A percentile compares a stretch with the other conserved stretches of the same genome.
phyloP scores from a whole-genome alignment of 805 yeast genomes.

The Zygosaccharomyces rouxii region DNA sequence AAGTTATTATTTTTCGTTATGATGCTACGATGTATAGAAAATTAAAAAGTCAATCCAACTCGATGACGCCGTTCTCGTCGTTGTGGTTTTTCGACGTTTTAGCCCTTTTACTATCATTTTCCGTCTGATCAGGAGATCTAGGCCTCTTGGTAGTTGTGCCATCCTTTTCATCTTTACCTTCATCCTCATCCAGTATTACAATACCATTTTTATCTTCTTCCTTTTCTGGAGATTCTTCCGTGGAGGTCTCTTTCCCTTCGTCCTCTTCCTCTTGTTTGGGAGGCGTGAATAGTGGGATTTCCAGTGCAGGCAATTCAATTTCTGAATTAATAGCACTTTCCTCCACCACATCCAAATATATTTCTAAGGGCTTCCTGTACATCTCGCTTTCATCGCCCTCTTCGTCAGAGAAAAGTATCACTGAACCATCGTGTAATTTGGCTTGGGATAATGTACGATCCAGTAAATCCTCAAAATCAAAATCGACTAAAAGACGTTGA shows the following conservation, averaged over 20 bases:
- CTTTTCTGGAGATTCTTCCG: constrained; percentile 9
- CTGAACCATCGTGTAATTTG: constrained; percentile 56
- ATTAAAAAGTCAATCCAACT: constrained; percentile 9
- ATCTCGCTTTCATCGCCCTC: constrained; percentile 44
- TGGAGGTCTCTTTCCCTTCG: constrained; percentile 16
- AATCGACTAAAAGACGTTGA: constrained; percentile 68
- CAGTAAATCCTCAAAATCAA: constrained; percentile 80
- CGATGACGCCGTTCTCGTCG: constrained; percentile 19
- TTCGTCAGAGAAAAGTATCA: constrained; percentile 74
- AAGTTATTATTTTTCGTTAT: background rate
- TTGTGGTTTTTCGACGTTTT: constrained; percentile 7
- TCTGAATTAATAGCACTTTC: constrained; percentile 10
- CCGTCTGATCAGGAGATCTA: constrained; percentile 10
- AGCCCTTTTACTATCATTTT: constrained; percentile 7
- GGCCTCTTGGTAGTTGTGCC: constrained; percentile 2
- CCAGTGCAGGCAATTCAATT: constrained; percentile 34
- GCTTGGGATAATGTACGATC: constrained; percentile 45
- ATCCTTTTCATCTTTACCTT: background rate
- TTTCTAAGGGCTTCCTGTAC: constrained; percentile 53
- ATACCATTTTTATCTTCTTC: constrained; percentile 14
- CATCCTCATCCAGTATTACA: constrained; percentile 17
- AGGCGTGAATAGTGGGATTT: constrained; percentile 26
- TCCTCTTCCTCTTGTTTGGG: constrained; percentile 22
- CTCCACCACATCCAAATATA: constrained; percentile 42
- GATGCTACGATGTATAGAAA: background rate